Percentiles rank a stretch among this genome's conserved stretches.
These are phyloP conservation scores for Phaeotremella skinneri DNA, from an alignment of 768 basidiomycete genomes.

Conservation along the genomic window DNA sequence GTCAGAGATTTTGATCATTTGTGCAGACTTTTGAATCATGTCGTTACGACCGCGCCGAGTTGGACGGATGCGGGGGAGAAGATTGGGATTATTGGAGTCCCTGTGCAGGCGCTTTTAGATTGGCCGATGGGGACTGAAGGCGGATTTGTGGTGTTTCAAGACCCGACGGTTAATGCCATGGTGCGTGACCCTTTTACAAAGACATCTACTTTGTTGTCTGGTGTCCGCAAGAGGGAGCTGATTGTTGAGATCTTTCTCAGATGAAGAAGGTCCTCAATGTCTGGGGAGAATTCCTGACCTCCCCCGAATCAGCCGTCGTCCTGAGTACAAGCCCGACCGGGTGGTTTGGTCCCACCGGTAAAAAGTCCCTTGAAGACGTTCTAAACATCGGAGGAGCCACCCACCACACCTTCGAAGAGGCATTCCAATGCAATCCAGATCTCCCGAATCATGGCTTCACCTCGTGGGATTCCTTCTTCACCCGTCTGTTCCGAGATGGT, in stretches of 20 bases:
- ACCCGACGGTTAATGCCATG: conserved; percentile 56
- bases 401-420: conserved; percentile 51
- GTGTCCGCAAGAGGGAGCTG: no score
- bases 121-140: conserved; percentile 56
- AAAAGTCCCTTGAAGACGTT: conserved; percentile 40
- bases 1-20: conserved; percentile 55
- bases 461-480: conserved; percentile 62
- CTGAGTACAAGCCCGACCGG: conserved; percentile 54
- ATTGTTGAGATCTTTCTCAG: no score
- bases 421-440: conserved; percentile 55
- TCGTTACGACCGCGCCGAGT: conserved; percentile 55
- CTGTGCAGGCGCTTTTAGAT: conserved; percentile 57
- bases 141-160: conserved; percentile 52
- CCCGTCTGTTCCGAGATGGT: conserved; percentile 53
- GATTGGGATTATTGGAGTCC: conserved; percentile 55
- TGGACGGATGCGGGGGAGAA: conserved; percentile 52
- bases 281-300: conserved; percentile 58
- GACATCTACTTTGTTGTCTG: no score
- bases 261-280: conserved; percentile 58
- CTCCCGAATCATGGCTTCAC: conserved; percentile 55
- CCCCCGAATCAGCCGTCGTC: conserved; percentile 55
- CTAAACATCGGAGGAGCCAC: conserved; percentile 41
- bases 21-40: conserved; percentile 54
- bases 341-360: conserved; percentile 57
- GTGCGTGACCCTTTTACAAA: conserved; percentile 15